phyloP scores from a whole-genome alignment of 164 flowering plant species.

The Macadamia tetraphylla region DNA sequence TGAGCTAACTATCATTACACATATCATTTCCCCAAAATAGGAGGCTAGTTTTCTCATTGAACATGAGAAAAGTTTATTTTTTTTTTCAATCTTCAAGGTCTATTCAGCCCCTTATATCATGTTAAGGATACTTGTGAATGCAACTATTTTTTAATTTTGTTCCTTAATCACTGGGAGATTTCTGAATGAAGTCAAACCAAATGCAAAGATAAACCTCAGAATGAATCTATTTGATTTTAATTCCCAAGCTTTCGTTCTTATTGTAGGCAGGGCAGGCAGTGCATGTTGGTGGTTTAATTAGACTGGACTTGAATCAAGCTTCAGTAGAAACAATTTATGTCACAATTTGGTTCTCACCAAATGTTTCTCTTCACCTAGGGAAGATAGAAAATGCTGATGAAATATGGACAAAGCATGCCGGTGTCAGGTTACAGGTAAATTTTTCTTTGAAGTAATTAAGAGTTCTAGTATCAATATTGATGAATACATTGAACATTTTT shows the following conservation, averaged over 20 bases:
- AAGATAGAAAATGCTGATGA: slow-evolving; percentile 94
- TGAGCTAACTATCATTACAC: too few relatives aligned
- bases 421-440: slow-evolving; percentile 82
- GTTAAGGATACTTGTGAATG: too few relatives aligned
- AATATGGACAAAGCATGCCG: slow-evolving; percentile 66
- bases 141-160: too few relatives aligned
- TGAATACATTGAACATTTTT: background rate
- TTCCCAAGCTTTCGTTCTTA: background rate
- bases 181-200: too few relatives aligned
- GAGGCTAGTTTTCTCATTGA: too few relatives aligned
- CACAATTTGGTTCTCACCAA: slow-evolving; percentile 82
- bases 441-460: background rate
- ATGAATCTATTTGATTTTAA: background rate
- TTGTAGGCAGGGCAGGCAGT: slow-evolving; percentile 81
- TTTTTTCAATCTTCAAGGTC: too few relatives aligned
- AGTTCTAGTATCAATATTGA: background rate
- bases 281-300: slow-evolving; percentile 79
- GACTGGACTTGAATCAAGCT: slow-evolving; percentile 73
- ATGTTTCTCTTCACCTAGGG: slow-evolving; percentile 85
- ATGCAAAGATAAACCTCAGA: too few relatives aligned
- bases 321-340: slow-evolving; percentile 86
- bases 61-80: too few relatives aligned
- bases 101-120: too few relatives aligned
- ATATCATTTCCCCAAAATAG: too few relatives aligned
- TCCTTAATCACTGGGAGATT: too few relatives aligned